Evolutionary conservation across 305 asterid genomes (phyloP).

Genomic region (Rubia tinctorum): DNA sequence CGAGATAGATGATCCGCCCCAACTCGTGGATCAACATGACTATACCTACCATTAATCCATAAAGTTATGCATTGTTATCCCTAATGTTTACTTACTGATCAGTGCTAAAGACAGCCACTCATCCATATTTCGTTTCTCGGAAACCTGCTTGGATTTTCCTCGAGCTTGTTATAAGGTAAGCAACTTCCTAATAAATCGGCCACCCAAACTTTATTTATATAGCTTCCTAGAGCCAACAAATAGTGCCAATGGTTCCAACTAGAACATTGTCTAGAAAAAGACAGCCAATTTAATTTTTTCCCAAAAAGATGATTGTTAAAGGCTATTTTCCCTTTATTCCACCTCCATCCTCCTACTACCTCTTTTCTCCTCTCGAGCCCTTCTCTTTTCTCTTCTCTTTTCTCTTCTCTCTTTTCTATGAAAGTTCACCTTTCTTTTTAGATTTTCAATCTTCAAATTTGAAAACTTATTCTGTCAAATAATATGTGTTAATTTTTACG

Average conservation of each 20-base stretch:
- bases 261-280: constrained; percentile 8
- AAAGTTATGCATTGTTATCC: too few relatives aligned
- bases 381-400: not conserved
- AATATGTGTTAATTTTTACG: not conserved
- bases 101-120: too few relatives aligned
- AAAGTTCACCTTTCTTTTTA: not conserved
- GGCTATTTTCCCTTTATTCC: constrained; percentile 32
- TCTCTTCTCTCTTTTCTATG: not conserved
- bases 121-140: not conserved
- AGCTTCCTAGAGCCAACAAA: not conserved
- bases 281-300: not conserved
- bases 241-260: constrained; percentile 4
- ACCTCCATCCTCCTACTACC: constrained; percentile 17
- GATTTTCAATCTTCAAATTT: not conserved
- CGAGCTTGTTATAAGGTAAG: not conserved
- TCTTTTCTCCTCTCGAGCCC: too few relatives aligned
- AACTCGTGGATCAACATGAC: too few relatives aligned
- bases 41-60: not conserved
- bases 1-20: too few relatives aligned
- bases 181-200: constrained; percentile 1
- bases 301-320: constrained; percentile 8
- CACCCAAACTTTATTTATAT: not conserved
- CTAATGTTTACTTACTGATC: not conserved
- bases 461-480: too few relatives aligned
- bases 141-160: not conserved